A percentile compares a stretch with the other conserved stretches of the same genome.
These are phyloP conservation scores for Hippophae rhamnoides DNA, from an alignment of 306 rosid genomes.

Conservation along the genomic window DNA sequence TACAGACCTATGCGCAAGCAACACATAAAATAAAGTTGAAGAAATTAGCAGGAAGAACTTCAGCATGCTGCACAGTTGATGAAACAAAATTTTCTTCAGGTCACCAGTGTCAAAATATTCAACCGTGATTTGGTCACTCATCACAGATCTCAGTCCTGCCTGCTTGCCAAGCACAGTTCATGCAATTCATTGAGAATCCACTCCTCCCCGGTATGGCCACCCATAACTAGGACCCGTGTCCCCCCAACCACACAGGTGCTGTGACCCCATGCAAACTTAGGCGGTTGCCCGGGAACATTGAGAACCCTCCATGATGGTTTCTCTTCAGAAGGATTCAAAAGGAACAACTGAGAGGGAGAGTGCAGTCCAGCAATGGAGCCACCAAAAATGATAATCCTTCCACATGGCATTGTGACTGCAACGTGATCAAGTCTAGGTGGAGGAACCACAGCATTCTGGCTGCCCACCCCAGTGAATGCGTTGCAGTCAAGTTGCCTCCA, in stretches of 20 bases:
- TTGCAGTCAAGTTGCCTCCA: slow-evolving; percentile 85
- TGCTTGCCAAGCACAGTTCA: slow-evolving; percentile 82
- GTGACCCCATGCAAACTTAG: slow-evolving; percentile 97
- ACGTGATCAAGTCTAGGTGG: slow-evolving; percentile 96
- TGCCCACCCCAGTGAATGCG: slow-evolving; percentile 57
- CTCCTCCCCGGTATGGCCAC: slow-evolving; percentile 95
- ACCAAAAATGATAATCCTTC: slow-evolving; percentile 83
- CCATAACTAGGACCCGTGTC: slow-evolving; percentile 82
- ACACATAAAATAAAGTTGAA: background rate
- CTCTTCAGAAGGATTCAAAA: slow-evolving; percentile 93
- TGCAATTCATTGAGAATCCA: slow-evolving; percentile 96
- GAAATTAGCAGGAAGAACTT: background rate
- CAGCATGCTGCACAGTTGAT: background rate
- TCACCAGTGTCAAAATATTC: slow-evolving; percentile 1
- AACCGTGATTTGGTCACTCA: background rate
- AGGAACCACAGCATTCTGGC: slow-evolving; percentile 79
- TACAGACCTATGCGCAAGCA: background rate
- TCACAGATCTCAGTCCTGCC: slow-evolving; percentile 62
- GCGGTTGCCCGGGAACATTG: slow-evolving; percentile 88
- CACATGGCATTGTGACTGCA: slow-evolving; percentile 99
- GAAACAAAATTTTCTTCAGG: slow-evolving; percentile 20
- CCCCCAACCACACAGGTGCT: slow-evolving; percentile 97
- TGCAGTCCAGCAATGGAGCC: slow-evolving; percentile 93
- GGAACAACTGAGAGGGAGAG: slow-evolving; percentile 92
- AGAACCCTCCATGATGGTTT: slow-evolving; percentile 96